phyloP scores from a whole-genome alignment of 2,329 filamentous ascomycete genomes.

The Aspergillus sp. region DNA sequence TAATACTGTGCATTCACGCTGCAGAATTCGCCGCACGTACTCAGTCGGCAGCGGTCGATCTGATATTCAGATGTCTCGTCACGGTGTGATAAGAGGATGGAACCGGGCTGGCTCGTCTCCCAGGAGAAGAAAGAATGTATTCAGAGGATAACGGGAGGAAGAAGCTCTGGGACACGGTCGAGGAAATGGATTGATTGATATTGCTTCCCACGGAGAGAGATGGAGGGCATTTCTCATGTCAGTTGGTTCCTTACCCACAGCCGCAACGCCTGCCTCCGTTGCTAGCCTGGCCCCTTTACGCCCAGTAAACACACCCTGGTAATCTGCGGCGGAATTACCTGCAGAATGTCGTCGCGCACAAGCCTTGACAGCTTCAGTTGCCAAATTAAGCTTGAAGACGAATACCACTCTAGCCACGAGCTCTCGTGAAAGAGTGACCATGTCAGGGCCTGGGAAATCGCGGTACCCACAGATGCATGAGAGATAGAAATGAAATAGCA shows the following conservation, averaged over 20 bases:
- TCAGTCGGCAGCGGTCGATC: no score
- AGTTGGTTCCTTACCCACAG: conserved; percentile 11
- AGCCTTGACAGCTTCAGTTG: conserved; percentile 19
- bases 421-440: conserved; percentile 22
- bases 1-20: no score
- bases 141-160: not conserved
- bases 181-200: conserved; percentile 23
- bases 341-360: conserved; percentile 21
- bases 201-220: conserved; percentile 17
- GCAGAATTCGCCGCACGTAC: no score
- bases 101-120: not conserved
- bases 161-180: conserved; percentile 7
- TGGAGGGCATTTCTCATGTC: conserved; percentile 16
- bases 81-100: not conserved
- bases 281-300: conserved; percentile 22
- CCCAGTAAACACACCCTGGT: conserved; percentile 20
- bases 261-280: conserved; percentile 18
- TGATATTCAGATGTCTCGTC: not conserved
- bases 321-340: conserved; percentile 24
- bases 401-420: conserved; percentile 30
- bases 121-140: not conserved
- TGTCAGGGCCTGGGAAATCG: conserved; percentile 24
- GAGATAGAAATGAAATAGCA: conserved; percentile 4
- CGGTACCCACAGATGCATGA: not conserved
- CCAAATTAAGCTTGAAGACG: conserved; percentile 21